Evolutionary conservation across 2,329 filamentous ascomycete genomes (phyloP).

Genomic region (Sclerotinia glacialis): DNA sequence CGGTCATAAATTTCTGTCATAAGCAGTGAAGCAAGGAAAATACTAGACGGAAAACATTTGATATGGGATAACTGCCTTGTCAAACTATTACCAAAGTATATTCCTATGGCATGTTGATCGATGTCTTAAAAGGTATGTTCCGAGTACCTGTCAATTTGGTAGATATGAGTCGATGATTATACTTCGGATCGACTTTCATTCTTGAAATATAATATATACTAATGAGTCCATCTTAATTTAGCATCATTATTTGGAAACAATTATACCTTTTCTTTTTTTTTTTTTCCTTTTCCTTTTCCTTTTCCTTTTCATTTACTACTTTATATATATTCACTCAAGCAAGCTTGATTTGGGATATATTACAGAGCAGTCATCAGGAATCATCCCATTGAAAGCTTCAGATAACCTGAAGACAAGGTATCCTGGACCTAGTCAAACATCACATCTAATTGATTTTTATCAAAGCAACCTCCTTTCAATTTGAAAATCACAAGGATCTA

Average conservation of each 20-base stretch:
- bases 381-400: background rate
- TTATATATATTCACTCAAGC: slow-evolving; percentile 14
- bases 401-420: slow-evolving; percentile 3
- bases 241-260: slow-evolving; percentile 12
- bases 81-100: slow-evolving; percentile 6
- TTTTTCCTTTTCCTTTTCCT: slow-evolving; percentile 6
- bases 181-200: background rate
- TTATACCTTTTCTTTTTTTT: background rate
- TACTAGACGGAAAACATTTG: background rate
- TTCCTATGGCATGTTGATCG: slow-evolving; percentile 12
- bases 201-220: slow-evolving; percentile 9
- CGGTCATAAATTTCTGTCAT: slow-evolving; percentile 14
- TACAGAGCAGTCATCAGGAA: slow-evolving; percentile 12
- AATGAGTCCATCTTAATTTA: slow-evolving; percentile 11
- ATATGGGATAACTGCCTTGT: slow-evolving; percentile 6
- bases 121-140: slow-evolving; percentile 22
- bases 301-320: background rate
- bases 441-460: slow-evolving; percentile 3
- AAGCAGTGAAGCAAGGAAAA: slow-evolving; percentile 19
- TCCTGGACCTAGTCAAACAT: slow-evolving; percentile 13
- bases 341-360: background rate
- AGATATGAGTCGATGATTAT: background rate
- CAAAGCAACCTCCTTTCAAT: slow-evolving; percentile 6
- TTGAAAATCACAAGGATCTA: background rate
- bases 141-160: slow-evolving; percentile 3